Evolutionary conservation across 805 yeast genomes (phyloP).

Genomic region (Kluyveromyces nonfermentans): DNA sequence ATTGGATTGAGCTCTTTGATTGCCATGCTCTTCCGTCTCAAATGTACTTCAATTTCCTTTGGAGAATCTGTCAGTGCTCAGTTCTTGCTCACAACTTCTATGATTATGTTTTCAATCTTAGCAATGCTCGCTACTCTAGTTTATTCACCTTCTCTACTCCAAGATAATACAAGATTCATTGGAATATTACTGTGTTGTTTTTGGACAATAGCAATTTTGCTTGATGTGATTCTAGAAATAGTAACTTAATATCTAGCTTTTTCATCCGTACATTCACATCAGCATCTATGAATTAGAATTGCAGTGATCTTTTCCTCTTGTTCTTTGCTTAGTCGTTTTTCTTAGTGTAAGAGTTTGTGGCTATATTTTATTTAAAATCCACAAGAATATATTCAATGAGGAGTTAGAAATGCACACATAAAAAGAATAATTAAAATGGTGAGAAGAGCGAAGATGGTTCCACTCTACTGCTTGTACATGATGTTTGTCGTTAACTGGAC

Average conservation of each 20-base stretch:
- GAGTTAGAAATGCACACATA: too few relatives aligned
- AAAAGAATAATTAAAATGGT: neutral
- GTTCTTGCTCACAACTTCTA: neutral
- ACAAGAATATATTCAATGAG: too few relatives aligned
- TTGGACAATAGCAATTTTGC: constrained; percentile 6
- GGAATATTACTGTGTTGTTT: constrained; percentile 7
- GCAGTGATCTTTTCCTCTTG: neutral
- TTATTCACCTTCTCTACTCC: neutral
- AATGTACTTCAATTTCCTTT: constrained; percentile 4
- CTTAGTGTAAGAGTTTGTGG: too few relatives aligned
- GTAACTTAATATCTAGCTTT: neutral
- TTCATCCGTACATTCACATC: neutral
- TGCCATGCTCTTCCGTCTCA: constrained; percentile 23
- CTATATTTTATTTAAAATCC: too few relatives aligned
- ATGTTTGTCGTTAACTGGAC: neutral
- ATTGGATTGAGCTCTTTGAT: constrained; percentile 69
- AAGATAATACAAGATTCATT: constrained; percentile 1
- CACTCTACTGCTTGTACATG: neutral
- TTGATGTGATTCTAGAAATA: constrained; percentile 4
- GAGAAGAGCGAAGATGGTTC: neutral
- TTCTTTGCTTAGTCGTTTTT: too few relatives aligned
- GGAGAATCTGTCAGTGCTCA: neutral
- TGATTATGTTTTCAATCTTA: neutral
- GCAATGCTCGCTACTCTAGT: neutral
- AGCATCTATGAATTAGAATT: neutral